A percentile compares a stretch with the other conserved stretches of the same genome.
phyloP scores from a whole-genome alignment of 805 yeast species.

The Lipomyces yamadae region DNA sequence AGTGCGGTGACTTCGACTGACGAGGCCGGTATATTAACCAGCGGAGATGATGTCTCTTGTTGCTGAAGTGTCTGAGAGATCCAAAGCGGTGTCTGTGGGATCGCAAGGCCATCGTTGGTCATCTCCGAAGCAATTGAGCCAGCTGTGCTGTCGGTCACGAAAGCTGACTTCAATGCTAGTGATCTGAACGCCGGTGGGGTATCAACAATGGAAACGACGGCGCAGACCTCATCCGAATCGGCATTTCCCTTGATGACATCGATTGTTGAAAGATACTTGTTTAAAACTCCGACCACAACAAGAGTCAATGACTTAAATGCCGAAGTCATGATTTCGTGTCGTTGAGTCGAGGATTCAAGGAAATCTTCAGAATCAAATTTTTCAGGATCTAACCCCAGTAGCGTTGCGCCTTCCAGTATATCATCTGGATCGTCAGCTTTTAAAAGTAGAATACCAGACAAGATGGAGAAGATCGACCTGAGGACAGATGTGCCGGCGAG shows the following conservation, averaged over 20 bases:
- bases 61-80: slow-evolving; percentile 28
- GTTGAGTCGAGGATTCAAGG: slow-evolving; percentile 14
- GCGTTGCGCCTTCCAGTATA: slow-evolving; percentile 49
- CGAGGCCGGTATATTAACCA: slow-evolving; percentile 17
- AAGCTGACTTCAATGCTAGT: slow-evolving; percentile 44
- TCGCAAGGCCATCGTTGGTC: slow-evolving; percentile 46
- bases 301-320: slow-evolving; percentile 45
- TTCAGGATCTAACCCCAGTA: slow-evolving; percentile 48
- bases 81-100: slow-evolving; percentile 42
- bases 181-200: slow-evolving; percentile 40
- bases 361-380: slow-evolving; percentile 38
- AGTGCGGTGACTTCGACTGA: slow-evolving; percentile 24
- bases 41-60: slow-evolving; percentile 20
- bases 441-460: slow-evolving; percentile 49
- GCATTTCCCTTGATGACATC: slow-evolving; percentile 37
- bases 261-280: slow-evolving; percentile 44
- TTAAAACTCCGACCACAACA: slow-evolving; percentile 45
- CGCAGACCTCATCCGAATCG: slow-evolving; percentile 42
- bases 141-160: slow-evolving; percentile 43
- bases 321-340: slow-evolving; percentile 44
- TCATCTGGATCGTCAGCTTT: slow-evolving; percentile 46
- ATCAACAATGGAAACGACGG: slow-evolving; percentile 49
- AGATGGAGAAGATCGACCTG: slow-evolving; percentile 45
- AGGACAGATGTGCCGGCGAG: slow-evolving; percentile 43
- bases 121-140: slow-evolving; percentile 48